Evolutionary conservation across 495 filamentous ascomycete genomes (phyloP), one percentile per base, ranked within the genome.

Genomic region (Melanomma pulvis-pyrius): DNA sequence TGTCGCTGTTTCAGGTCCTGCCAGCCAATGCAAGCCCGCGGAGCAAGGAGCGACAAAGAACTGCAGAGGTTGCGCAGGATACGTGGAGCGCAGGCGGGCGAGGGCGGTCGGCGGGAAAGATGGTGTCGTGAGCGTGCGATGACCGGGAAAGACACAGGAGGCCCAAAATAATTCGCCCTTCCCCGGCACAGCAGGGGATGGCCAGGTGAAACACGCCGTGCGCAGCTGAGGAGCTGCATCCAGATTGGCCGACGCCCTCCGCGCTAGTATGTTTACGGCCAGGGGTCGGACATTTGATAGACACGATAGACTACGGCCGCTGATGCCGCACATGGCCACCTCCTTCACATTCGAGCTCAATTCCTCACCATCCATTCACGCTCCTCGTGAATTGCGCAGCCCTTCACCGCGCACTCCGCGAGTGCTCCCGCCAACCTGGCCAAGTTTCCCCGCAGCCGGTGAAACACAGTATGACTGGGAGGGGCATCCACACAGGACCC

Each of bases 1-100:
- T 6, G 24, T 17, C n/a, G 39, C 1, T 32, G 65, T 59, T 68
- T 63, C 59, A 68, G 53, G 30, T 48, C 59, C 59, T 68, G 39
- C 60, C 65, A 30, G 22, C 55, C 54, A 59, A 28, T 24, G 41
- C 11, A 13, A 36, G 28, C 29, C 22, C 51, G 36, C 59, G 57
- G 51, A 30, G 29, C 7, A 68, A 63, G 59, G 59, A 63, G 65
- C 59, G 59, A 41, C 52, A 34, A 44, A 22, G 51, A 15, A 8
- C 49, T 9, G 60, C n/a, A 29, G 53, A 53, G 21, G 25, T 24
- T 1, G 19, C 4, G 15, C 49, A 0, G 32, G 7, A 2, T 11
- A 32, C 17, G 25, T 8, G 19, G 51, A 24, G n/a, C 19, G 22
- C 50, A 3, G 22, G 28, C 28, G 49, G 19, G 32, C 15, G 36